Conservation (phyloP, 805 yeast species). For the Tetrapisispora phaffii region DNA sequence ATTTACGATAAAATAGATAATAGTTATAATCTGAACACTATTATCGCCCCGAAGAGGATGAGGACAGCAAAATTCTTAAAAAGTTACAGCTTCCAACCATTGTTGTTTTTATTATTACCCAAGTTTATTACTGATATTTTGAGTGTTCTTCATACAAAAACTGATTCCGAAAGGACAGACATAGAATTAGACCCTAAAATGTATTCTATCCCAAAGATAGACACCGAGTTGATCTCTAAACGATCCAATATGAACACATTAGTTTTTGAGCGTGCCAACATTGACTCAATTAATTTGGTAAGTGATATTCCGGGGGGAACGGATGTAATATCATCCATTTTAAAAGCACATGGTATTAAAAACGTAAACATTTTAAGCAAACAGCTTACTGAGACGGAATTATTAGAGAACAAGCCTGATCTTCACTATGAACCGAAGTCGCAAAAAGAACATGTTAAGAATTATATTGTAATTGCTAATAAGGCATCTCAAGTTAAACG, state of each 20-base stretch:
- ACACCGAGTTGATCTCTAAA: slow-evolving; percentile 9
- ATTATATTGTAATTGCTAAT: slow-evolving; percentile 21
- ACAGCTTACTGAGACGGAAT: slow-evolving; percentile 12
- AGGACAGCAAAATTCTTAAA: slow-evolving; percentile 81
- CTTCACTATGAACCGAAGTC: neutral
- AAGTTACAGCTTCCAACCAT: slow-evolving; percentile 48
- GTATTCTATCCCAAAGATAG: slow-evolving; percentile 29
- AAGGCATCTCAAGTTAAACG: slow-evolving; percentile 24
- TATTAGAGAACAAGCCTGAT: slow-evolving; percentile 6
- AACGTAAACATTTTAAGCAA: slow-evolving; percentile 14
- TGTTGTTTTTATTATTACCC: slow-evolving; percentile 45
- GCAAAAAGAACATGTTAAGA: too few species aligned
- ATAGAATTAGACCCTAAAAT: slow-evolving; percentile 18
- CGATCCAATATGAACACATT: slow-evolving; percentile 13
- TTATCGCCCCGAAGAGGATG: slow-evolving; percentile 72
- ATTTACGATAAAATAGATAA: slow-evolving; percentile 31
- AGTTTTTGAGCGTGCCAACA: slow-evolving; percentile 20
- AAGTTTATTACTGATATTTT: slow-evolving; percentile 41
- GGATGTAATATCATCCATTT: slow-evolving; percentile 17
- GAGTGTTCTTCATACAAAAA: slow-evolving; percentile 18
- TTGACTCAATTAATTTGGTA: slow-evolving; percentile 16
- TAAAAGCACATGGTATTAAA: slow-evolving; percentile 22
- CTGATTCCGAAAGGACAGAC: slow-evolving; percentile 10
- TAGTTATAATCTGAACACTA: slow-evolving; percentile 33
- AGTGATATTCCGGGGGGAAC: slow-evolving; percentile 25